Conservation (phyloP, 2,329 filamentous ascomycete genomes). For the Gremmenia infestans region DNA sequence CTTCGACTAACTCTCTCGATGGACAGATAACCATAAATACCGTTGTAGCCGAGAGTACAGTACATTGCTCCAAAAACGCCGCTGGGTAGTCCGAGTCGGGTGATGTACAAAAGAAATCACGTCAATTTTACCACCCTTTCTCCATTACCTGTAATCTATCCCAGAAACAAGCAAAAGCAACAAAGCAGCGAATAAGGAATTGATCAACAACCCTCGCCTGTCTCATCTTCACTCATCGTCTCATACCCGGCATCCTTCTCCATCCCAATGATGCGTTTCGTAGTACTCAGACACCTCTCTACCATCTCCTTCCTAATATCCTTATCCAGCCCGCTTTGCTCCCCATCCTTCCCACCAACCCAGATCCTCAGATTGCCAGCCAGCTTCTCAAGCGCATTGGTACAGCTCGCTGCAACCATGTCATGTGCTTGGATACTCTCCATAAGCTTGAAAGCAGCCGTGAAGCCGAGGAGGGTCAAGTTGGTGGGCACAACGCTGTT, state of each 20-base stretch:
- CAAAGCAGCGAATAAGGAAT: background rate
- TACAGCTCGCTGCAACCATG: conserved; percentile 43
- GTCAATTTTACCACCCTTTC: too few species aligned
- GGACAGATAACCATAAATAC: too few species aligned
- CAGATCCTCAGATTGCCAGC: conserved; percentile 55
- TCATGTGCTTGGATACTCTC: conserved; percentile 45
- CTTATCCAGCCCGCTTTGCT: conserved; percentile 45
- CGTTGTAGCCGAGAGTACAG: too few species aligned
- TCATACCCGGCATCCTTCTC: conserved; percentile 57
- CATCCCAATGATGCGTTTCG: conserved; percentile 54
- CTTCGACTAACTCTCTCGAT: background rate
- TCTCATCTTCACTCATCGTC: conserved; percentile 45
- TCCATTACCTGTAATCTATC: too few species aligned
- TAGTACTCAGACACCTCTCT: conserved; percentile 50
- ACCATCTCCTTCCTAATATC: conserved; percentile 50
- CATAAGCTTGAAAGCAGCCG: conserved; percentile 55
- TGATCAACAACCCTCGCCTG: conserved; percentile 25
- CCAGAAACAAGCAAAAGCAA: background rate
- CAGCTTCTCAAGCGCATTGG: conserved; percentile 48
- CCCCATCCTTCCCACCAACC: conserved; percentile 50
- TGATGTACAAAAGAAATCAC: background rate
- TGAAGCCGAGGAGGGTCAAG: conserved; percentile 51
- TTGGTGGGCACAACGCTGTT: conserved; percentile 43
- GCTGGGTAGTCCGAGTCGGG: background rate
- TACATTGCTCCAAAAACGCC: background rate